These are phyloP conservation scores for Coniochaeta sp. DNA, from an alignment of 2,329 filamentous ascomycete species.

Conservation along the genomic window DNA sequence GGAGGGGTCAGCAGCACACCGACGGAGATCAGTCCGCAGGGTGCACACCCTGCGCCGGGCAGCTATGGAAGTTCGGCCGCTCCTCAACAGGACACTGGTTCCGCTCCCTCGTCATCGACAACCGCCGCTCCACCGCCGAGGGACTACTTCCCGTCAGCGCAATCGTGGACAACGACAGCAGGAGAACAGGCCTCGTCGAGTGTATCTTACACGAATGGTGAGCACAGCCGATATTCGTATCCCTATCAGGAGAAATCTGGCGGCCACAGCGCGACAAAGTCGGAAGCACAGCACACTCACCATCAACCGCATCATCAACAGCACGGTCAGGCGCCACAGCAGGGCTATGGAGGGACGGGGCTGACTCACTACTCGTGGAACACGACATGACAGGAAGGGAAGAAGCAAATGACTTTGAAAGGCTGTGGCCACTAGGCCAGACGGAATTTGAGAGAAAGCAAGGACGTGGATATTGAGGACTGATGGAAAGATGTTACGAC, in stretches of 20 bases:
- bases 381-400: constrained; percentile 26
- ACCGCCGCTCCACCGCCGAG: constrained; percentile 25
- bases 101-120: constrained; percentile 12
- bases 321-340: background rate
- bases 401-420: background rate
- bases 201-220: constrained; percentile 35
- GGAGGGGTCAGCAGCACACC: constrained; percentile 22
- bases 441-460: background rate
- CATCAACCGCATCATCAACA: constrained; percentile 23
- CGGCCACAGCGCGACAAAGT: constrained; percentile 20
- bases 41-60: constrained; percentile 15
- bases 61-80: constrained; percentile 4
- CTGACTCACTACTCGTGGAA: constrained; percentile 53
- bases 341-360: constrained; percentile 30
- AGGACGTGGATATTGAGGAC: background rate
- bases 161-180: constrained; percentile 43
- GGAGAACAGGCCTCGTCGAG: constrained; percentile 34
- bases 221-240: constrained; percentile 40
- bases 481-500: too few relatives aligned
- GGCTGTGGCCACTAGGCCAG: background rate
- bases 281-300: constrained; percentile 24
- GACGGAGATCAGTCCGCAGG: constrained; percentile 27
- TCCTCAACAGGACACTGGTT: constrained; percentile 7
- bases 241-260: constrained; percentile 39
- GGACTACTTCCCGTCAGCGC: constrained; percentile 46